Conservation (phyloP, 2,329 filamentous ascomycete genomes). For the Cephalotrichum gorgonifer region DNA sequence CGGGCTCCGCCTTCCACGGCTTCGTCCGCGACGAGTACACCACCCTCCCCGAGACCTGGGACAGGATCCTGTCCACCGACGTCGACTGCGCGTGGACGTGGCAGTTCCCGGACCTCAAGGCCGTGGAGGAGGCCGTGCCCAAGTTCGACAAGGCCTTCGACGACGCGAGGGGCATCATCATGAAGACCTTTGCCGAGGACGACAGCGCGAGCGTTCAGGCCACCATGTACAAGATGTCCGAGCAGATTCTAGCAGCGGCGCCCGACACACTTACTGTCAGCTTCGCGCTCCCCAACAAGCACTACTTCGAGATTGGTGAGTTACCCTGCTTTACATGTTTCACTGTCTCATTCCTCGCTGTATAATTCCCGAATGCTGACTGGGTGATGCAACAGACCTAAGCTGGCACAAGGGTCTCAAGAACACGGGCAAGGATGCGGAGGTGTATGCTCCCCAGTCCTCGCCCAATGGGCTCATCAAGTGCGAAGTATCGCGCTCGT, state of each 20-base stretch:
- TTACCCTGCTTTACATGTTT: conserved; percentile 11
- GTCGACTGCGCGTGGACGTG: conserved; percentile 83
- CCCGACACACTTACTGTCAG: conserved; percentile 63
- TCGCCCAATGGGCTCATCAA: conserved; percentile 93
- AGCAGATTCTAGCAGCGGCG: conserved; percentile 68
- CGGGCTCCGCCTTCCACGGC: conserved; percentile 89
- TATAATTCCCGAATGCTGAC: not conserved
- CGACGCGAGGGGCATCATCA: conserved; percentile 71
- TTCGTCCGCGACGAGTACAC: conserved; percentile 93
- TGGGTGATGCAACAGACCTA: conserved; percentile 67
- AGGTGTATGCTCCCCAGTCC: conserved; percentile 89
- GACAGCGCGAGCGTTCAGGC: conserved; percentile 87
- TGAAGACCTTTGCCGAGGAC: conserved; percentile 84
- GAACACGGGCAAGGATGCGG: conserved; percentile 91
- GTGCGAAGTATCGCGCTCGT: conserved; percentile 64
- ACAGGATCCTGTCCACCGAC: conserved; percentile 89
- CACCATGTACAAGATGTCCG: conserved; percentile 98
- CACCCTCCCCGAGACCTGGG: conserved; percentile 80
- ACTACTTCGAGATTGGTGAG: conserved; percentile 93
- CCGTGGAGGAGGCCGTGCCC: conserved; percentile 52
- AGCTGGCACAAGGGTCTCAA: conserved; percentile 94
- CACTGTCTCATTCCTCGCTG: not conserved
- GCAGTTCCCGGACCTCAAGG: conserved; percentile 56
- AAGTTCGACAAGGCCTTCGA: conserved; percentile 74
- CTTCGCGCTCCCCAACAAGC: conserved; percentile 91